These are phyloP conservation scores for Verbena officinalis DNA, from an alignment of 257 asterid genomes.

Conservation along the genomic window DNA sequence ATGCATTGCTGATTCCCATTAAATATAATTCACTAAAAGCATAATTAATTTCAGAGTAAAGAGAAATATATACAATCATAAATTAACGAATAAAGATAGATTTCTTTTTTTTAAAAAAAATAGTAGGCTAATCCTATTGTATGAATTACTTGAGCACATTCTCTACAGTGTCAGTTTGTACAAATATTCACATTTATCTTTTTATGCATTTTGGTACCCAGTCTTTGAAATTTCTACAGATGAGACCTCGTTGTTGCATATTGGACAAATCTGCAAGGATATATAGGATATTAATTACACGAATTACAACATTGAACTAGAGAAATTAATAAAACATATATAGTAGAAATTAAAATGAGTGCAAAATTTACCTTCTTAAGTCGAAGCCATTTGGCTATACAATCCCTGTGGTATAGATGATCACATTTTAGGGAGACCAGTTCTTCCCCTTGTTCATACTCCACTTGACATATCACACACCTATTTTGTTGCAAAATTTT, in stretches of 20 bases:
- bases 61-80: neutral
- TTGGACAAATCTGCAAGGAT: constrained; percentile 54
- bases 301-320: neutral
- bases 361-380: constrained; percentile 51
- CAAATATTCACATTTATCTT: constrained; percentile 18
- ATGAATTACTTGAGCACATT: neutral
- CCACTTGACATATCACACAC: constrained; percentile 73
- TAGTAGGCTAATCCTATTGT: neutral
- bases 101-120: neutral
- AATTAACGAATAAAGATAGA: neutral
- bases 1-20: no score
- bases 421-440: constrained; percentile 50
- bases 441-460: constrained; percentile 59
- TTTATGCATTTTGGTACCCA: constrained; percentile 8
- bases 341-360: neutral
- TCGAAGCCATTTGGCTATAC: constrained; percentile 61
- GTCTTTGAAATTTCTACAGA: constrained; percentile 24
- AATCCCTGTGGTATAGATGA: constrained; percentile 56
- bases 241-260: constrained; percentile 58
- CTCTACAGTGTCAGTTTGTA: neutral
- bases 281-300: neutral
- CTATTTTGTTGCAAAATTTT: constrained; percentile 26
- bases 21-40: no score
- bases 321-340: neutral
- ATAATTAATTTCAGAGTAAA: no score